Conservation (phyloP, 768 basidiomycete genomes). For the Boletus sp. region DNA sequence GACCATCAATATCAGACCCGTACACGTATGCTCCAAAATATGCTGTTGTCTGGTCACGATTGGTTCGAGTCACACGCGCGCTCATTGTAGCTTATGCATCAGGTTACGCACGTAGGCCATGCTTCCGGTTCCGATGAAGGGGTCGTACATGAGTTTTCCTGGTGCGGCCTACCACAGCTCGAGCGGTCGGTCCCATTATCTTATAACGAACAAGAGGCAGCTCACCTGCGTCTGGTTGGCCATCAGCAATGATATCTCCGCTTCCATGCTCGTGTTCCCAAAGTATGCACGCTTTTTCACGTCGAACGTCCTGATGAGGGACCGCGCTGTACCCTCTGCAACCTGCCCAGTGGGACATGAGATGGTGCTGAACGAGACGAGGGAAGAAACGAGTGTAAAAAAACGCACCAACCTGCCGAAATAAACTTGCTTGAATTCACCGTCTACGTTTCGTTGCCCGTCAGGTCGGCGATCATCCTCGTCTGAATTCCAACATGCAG, state of each 20-base stretch:
- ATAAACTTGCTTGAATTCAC: slow-evolving; percentile 66
- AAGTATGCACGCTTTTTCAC: slow-evolving; percentile 89
- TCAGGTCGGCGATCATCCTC: slow-evolving; percentile 46
- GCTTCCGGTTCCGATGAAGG: slow-evolving; percentile 91
- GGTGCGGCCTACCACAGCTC: slow-evolving; percentile 58
- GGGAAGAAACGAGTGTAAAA: background rate
- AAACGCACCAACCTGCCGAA: slow-evolving; percentile 83
- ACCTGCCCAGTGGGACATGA: slow-evolving; percentile 35
- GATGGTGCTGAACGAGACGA: background rate
- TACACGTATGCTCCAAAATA: slow-evolving; percentile 84
- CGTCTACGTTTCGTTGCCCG: slow-evolving; percentile 55
- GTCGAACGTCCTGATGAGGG: slow-evolving; percentile 66
- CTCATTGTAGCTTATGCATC: background rate
- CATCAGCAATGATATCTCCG: slow-evolving; percentile 94
- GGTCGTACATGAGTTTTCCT: slow-evolving; percentile 93
- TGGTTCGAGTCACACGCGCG: background rate
- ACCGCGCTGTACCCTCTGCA: slow-evolving; percentile 63
- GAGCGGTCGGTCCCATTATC: background rate
- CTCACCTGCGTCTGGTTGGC: slow-evolving; percentile 88
- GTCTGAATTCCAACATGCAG: slow-evolving; percentile 35
- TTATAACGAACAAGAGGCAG: background rate
- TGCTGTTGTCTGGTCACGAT: slow-evolving; percentile 61
- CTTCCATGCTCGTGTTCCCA: slow-evolving; percentile 98
- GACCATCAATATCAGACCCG: slow-evolving; percentile 95
- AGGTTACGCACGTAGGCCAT: slow-evolving; percentile 67